Evolutionary conservation across 495 filamentous ascomycete species (phyloP).

Genomic region (Xylaria cubensis): DNA sequence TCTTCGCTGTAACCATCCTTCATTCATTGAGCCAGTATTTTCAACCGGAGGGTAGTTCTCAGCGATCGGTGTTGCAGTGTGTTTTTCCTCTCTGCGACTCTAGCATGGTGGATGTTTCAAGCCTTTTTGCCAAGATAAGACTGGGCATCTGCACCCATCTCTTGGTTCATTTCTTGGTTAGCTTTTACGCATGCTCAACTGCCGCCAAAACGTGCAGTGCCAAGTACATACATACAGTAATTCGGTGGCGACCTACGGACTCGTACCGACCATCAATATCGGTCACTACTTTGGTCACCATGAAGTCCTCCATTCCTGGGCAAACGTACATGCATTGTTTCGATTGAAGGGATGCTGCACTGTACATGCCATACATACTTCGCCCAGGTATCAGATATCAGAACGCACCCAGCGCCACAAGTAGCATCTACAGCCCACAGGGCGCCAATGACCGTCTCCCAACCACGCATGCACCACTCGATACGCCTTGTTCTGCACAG

Average conservation of each 20-base stretch:
- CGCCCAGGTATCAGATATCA: slow-evolving; percentile 20
- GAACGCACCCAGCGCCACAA: slow-evolving; percentile 12
- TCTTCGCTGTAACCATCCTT: slow-evolving; percentile 41
- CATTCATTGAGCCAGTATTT: slow-evolving; percentile 25
- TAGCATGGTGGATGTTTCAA: neutral
- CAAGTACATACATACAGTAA: neutral
- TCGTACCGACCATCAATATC: neutral
- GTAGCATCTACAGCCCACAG: slow-evolving; percentile 5
- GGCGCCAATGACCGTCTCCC: neutral
- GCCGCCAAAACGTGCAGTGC: slow-evolving; percentile 19
- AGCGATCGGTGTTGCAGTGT: slow-evolving; percentile 4
- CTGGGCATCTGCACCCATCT: slow-evolving; percentile 17
- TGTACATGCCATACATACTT: neutral
- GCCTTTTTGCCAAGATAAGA: slow-evolving; percentile 14
- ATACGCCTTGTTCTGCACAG: neutral
- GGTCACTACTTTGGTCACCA: slow-evolving; percentile 4
- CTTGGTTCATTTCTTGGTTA: slow-evolving; percentile 6
- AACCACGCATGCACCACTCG: slow-evolving; percentile 6
- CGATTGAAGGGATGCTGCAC: neutral
- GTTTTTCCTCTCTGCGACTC: slow-evolving; percentile 8
- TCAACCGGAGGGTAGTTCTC: slow-evolving; percentile 18
- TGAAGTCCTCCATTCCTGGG: neutral
- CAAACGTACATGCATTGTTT: neutral
- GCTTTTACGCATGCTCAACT: slow-evolving; percentile 3
- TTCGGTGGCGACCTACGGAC: neutral